These are phyloP conservation scores for Rhizomucor miehei DNA, from an alignment of 371 early-diverging fungal species.

Conservation along the genomic window DNA sequence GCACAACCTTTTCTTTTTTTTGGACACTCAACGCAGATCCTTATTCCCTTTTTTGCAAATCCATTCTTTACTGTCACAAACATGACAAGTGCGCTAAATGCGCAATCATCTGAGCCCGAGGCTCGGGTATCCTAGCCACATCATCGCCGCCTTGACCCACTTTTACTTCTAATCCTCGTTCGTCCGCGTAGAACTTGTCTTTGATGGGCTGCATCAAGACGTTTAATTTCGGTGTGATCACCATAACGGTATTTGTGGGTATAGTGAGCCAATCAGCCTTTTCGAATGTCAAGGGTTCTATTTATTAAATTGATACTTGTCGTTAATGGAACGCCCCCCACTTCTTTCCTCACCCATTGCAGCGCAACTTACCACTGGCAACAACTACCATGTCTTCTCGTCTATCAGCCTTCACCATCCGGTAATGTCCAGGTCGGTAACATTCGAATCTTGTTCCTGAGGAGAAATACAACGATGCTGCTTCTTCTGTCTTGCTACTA, in stretches of 20 bases:
- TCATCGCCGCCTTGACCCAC: slow-evolving; percentile 27
- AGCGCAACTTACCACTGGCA: slow-evolving; percentile 62
- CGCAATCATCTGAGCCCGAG: slow-evolving; percentile 32
- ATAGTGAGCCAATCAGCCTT: slow-evolving; percentile 81
- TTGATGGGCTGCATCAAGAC: slow-evolving; percentile 74
- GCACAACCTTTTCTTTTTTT: slow-evolving; percentile 2
- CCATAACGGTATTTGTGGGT: slow-evolving; percentile 75
- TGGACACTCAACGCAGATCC: background rate
- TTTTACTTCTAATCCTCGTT: slow-evolving; percentile 35
- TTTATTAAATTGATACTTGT: background rate
- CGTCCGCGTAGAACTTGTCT: slow-evolving; percentile 63
- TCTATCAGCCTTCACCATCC: slow-evolving; percentile 79
- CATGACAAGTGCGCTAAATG: slow-evolving; percentile 2
- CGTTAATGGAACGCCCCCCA: too few relatives aligned
- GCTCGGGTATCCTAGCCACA: slow-evolving; percentile 44
- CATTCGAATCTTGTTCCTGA: slow-evolving; percentile 66
- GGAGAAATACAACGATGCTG: slow-evolving; percentile 80
- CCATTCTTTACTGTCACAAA: slow-evolving; percentile 1
- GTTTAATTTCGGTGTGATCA: slow-evolving; percentile 76
- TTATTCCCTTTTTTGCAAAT: slow-evolving; percentile 1
- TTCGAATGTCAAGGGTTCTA: slow-evolving; percentile 84
- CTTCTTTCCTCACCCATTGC: too few relatives aligned
- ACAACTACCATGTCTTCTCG: slow-evolving; percentile 83
- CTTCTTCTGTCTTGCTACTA: slow-evolving; percentile 62
- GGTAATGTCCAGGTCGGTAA: slow-evolving; percentile 64